Conservation (phyloP, 208 protist genomes). For the Wallacemonas rigidus region DNA sequence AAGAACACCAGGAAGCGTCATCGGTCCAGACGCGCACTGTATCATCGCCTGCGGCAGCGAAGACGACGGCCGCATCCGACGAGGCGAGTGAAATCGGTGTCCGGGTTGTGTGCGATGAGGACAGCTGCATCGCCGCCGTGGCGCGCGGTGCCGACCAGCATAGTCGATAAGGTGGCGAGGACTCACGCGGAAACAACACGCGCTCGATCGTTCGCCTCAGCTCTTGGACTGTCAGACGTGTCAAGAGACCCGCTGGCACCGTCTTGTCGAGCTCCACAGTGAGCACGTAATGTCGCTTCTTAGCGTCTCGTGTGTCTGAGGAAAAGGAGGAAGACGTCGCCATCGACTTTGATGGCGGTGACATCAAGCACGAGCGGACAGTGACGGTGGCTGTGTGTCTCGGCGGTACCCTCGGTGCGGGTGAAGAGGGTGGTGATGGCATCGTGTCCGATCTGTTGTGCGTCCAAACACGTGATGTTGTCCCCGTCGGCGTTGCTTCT, state of each 20-base stretch:
- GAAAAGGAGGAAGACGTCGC: background rate
- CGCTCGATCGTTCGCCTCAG: conserved; percentile 6
- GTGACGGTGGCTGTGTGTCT: conserved; percentile 9
- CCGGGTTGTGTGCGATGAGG: background rate
- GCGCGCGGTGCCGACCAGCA: background rate
- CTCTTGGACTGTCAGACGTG: background rate
- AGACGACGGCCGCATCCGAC: background rate
- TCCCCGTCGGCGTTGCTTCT: too few relatives aligned
- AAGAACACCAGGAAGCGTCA: too few relatives aligned
- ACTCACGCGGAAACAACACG: conserved; percentile 2
- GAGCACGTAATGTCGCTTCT: conserved; percentile 10
- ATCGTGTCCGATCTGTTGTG: too few relatives aligned
- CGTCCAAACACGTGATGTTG: too few relatives aligned
- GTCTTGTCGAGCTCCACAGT: conserved; percentile 12
- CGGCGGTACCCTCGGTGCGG: background rate
- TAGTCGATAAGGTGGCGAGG: conserved; percentile 1
- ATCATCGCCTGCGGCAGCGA: background rate
- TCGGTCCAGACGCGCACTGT: too few relatives aligned
- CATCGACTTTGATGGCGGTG: background rate
- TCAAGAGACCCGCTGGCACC: background rate
- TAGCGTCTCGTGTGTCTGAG: background rate
- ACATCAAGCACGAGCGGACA: background rate
- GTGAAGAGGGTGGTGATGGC: background rate
- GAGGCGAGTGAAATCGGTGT: background rate
- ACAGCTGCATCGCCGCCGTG: background rate